These are phyloP conservation scores for Lentinula sp. DNA, from an alignment of 768 basidiomycete species.

Conservation along the genomic window DNA sequence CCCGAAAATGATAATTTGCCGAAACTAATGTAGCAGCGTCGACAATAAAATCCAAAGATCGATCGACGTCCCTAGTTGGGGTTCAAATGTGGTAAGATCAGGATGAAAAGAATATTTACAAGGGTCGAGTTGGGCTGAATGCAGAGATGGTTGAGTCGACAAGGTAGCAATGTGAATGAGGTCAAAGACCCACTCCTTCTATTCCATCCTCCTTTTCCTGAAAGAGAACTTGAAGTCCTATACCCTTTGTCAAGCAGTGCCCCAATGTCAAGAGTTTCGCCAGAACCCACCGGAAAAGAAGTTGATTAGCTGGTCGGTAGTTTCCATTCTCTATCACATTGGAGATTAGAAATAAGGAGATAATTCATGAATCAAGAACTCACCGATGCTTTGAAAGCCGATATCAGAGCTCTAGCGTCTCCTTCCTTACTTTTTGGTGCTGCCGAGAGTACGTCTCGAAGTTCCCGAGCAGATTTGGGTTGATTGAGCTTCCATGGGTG, in stretches of 20 bases:
- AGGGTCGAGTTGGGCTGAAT: not conserved
- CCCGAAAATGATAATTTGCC: conserved; percentile 72
- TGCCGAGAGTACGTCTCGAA: conserved; percentile 36
- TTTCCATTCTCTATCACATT: conserved; percentile 30
- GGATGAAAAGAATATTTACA: not conserved
- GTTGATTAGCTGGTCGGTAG: conserved; percentile 54
- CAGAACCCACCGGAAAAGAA: conserved; percentile 47
- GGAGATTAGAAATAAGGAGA: not conserved
- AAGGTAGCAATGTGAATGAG: not conserved
- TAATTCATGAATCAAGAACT: not conserved
- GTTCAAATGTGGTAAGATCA: not conserved
- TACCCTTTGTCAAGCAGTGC: not conserved
- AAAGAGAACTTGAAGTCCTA: conserved; percentile 55
- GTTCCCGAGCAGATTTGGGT: conserved; percentile 49
- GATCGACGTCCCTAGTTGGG: conserved; percentile 59
- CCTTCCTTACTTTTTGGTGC: conserved; percentile 32
- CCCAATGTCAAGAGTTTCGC: not conserved
- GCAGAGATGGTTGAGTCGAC: not conserved
- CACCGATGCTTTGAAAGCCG: not conserved
- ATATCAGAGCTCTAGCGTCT: conserved; percentile 15
- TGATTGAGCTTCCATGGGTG: conserved; percentile 48
- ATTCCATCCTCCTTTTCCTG: conserved; percentile 47
- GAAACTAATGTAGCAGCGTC: conserved; percentile 71
- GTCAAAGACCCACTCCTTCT: conserved; percentile 3
- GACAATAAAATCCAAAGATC: conserved; percentile 75